phyloP scores from a whole-genome alignment of 192 early-diverging fungal species.

The Mycoemilia scoparia region DNA sequence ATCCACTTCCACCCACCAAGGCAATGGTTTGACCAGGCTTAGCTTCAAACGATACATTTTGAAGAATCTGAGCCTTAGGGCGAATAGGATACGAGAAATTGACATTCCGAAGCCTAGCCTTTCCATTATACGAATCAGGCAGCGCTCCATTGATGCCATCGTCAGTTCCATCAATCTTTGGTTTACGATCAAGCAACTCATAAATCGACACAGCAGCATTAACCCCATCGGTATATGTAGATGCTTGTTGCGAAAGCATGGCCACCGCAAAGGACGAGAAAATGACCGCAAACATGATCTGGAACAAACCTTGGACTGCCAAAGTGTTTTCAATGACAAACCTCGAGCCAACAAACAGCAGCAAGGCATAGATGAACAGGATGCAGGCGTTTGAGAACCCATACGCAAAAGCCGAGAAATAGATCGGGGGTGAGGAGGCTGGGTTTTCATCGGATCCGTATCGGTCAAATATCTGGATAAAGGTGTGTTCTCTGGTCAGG shows the following conservation, averaged over 20 bases:
- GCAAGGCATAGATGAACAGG: conserved; percentile 55
- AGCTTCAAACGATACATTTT: conserved; percentile 29
- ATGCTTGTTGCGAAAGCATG: conserved; percentile 46
- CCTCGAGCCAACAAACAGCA: conserved; percentile 54
- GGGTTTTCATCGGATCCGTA: conserved; percentile 51
- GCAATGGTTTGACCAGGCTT: conserved; percentile 61
- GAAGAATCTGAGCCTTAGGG: conserved; percentile 36
- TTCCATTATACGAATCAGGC: conserved; percentile 7
- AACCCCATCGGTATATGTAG: conserved; percentile 61
- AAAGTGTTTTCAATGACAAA: conserved; percentile 34
- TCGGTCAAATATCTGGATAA: conserved; percentile 41
- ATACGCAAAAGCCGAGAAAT: conserved; percentile 48
- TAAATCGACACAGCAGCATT: conserved; percentile 55
- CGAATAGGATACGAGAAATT: conserved; percentile 53
- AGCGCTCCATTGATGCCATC: conserved; percentile 15
- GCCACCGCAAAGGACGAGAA: conserved; percentile 47
- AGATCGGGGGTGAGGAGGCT: conserved; percentile 41
- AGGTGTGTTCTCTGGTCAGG: conserved; percentile 50
- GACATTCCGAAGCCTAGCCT: conserved; percentile 8
- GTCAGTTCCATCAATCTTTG: conserved; percentile 36
- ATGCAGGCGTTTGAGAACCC: conserved; percentile 52
- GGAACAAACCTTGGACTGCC: conserved; percentile 33
- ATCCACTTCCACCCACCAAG: conserved; percentile 70
- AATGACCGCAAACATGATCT: conserved; percentile 60
- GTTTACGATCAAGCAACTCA: conserved; percentile 46